These are phyloP conservation scores for Trichophyton benhamiae DNA, from an alignment of 2,329 filamentous ascomycete genomes.

Conservation along the genomic window DNA sequence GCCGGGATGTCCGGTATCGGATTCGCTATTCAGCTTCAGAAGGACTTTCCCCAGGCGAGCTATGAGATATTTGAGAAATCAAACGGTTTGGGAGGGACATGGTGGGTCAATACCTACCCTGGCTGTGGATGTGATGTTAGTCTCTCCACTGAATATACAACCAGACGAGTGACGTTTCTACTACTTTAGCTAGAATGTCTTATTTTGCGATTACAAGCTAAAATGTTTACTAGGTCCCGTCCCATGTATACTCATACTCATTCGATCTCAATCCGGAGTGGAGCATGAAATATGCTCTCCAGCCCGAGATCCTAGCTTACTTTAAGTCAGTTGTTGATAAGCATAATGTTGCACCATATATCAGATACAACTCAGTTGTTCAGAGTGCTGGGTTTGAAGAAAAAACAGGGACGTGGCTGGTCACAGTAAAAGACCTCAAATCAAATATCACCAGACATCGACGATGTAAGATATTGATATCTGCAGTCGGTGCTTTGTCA, in stretches of 20 bases:
- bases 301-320: constrained; percentile 26
- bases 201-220: background rate
- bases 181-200: background rate
- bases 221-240: constrained; percentile 16
- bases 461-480: constrained; percentile 20
- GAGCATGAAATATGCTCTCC: constrained; percentile 25
- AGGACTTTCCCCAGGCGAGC: constrained; percentile 26
- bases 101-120: constrained; percentile 26
- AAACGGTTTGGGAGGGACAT: constrained; percentile 27
- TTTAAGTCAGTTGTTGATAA: constrained; percentile 15
- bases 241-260: constrained; percentile 34
- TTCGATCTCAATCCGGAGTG: constrained; percentile 33
- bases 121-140: constrained; percentile 29
- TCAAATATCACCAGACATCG: constrained; percentile 15
- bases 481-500: constrained; percentile 22
- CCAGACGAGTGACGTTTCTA: background rate
- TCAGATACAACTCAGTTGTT: constrained; percentile 16
- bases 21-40: constrained; percentile 36
- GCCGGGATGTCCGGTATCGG: constrained; percentile 38
- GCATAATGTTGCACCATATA: constrained; percentile 16
- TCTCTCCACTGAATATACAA: constrained; percentile 1
- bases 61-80: constrained; percentile 37
- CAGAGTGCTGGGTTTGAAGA: constrained; percentile 15
- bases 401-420: constrained; percentile 19
- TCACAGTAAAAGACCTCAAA: constrained; percentile 17